phyloP scores from a whole-genome alignment of 768 basidiomycete genomes.

The Phaffia australis region DNA sequence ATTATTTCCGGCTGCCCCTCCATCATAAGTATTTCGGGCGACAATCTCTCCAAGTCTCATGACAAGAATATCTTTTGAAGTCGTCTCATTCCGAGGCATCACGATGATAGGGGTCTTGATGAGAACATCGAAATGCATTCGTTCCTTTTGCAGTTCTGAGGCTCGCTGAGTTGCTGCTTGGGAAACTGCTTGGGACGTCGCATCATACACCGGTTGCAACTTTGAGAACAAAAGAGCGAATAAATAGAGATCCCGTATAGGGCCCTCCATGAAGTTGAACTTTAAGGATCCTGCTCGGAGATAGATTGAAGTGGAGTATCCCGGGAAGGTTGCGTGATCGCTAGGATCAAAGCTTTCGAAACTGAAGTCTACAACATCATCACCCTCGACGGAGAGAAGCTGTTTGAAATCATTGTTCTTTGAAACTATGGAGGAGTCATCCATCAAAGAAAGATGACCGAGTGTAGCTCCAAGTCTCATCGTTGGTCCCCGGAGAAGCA shows the following conservation, averaged over 20 bases:
- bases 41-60: slow-evolving; percentile 80
- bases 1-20: slow-evolving; percentile 44
- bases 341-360: slow-evolving; percentile 81
- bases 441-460: slow-evolving; percentile 69
- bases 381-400: slow-evolving; percentile 83
- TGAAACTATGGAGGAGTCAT: slow-evolving; percentile 50
- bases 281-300: slow-evolving; percentile 82
- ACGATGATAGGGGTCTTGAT: slow-evolving; percentile 85
- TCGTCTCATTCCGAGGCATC: slow-evolving; percentile 57
- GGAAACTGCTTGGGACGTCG: slow-evolving; percentile 62
- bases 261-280: slow-evolving; percentile 75
- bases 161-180: slow-evolving; percentile 76
- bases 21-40: slow-evolving; percentile 59
- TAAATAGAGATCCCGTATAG: slow-evolving; percentile 75
- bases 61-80: slow-evolving; percentile 57
- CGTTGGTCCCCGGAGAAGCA: slow-evolving; percentile 59
- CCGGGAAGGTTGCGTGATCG: slow-evolving; percentile 54
- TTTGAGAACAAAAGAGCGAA: slow-evolving; percentile 76
- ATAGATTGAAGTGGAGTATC: slow-evolving; percentile 70
- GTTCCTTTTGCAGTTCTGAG: slow-evolving; percentile 62
- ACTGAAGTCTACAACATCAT: slow-evolving; percentile 82
- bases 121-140: slow-evolving; percentile 83
- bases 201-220: slow-evolving; percentile 87
- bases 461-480: slow-evolving; percentile 69
- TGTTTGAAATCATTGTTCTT: slow-evolving; percentile 63